Evolutionary conservation across 2,329 filamentous ascomycete species (phyloP).

Genomic region (Sporothrix schenckii): DNA sequence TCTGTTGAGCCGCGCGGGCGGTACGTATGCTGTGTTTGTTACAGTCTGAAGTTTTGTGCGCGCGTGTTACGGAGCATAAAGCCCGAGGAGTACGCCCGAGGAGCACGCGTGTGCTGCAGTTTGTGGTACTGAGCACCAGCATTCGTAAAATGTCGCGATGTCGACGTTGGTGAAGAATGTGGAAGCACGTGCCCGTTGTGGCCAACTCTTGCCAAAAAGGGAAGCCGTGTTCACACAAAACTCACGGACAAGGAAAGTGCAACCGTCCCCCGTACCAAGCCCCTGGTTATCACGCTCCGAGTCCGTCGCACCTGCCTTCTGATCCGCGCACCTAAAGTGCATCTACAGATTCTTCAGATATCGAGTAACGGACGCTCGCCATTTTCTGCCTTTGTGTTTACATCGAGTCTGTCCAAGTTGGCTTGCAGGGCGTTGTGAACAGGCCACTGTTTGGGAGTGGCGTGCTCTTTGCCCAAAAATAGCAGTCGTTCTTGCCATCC

Average conservation of each 20-base stretch:
- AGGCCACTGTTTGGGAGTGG: conserved; percentile 25
- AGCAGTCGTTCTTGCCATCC: conserved; percentile 17
- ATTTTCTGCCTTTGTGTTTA: neutral
- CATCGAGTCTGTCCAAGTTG: neutral
- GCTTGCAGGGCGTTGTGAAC: neutral
- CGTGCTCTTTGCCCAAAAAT: conserved; percentile 20
- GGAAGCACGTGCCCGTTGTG: neutral
- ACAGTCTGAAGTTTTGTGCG: conserved; percentile 20
- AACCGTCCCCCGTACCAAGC: conserved; percentile 3
- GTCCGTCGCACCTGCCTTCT: conserved; percentile 21
- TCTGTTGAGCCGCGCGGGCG: neutral
- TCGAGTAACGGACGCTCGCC: neutral
- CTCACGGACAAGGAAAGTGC: neutral
- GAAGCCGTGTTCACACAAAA: neutral
- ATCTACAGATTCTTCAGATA: neutral
- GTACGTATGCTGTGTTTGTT: conserved; percentile 11
- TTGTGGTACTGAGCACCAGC: neutral
- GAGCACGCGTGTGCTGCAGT: conserved; percentile 11
- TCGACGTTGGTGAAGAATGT: neutral
- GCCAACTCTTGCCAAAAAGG: conserved; percentile 10
- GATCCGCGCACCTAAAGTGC: neutral
- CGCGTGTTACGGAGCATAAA: neutral
- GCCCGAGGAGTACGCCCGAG: neutral
- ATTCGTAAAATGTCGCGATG: neutral
- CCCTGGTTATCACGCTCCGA: neutral